A percentile compares a stretch with the other conserved stretches of the same genome.
Conservation (phyloP, 352 stramenopile genomes). For the Phytophthora vignae region DNA sequence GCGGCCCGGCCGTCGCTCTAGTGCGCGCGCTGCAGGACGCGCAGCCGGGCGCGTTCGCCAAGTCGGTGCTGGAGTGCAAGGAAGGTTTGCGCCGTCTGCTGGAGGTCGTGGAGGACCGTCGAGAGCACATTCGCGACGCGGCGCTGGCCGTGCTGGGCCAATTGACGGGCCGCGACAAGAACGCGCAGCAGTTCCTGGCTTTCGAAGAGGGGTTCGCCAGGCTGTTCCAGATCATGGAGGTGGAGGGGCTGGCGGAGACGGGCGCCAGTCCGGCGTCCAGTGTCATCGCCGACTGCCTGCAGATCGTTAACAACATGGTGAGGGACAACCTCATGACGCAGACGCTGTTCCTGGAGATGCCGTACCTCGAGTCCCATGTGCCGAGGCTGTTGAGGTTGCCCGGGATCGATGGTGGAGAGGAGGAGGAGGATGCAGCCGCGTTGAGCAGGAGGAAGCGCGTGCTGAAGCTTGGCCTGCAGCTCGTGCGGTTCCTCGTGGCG, state of each 20-base stretch:
- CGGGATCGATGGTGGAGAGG: constrained; percentile 21
- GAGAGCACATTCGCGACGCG: constrained; percentile 83
- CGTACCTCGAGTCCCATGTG: constrained; percentile 64
- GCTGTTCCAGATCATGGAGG: constrained; percentile 82
- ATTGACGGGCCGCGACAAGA: constrained; percentile 72
- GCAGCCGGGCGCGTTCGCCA: constrained; percentile 55
- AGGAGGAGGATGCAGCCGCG: constrained; percentile 27
- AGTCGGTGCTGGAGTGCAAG: constrained; percentile 61
- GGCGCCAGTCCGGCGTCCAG: constrained; percentile 39
- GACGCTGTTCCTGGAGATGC: constrained; percentile 70
- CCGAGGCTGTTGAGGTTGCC: constrained; percentile 54
- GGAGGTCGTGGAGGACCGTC: constrained; percentile 81
- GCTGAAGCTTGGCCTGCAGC: constrained; percentile 67
- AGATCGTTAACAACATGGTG: constrained; percentile 87
- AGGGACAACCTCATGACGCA: constrained; percentile 84
- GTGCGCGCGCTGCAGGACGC: constrained; percentile 68
- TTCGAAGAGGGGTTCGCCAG: constrained; percentile 84
- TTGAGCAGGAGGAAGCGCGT: constrained; percentile 58
- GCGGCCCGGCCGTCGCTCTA: constrained; percentile 69
- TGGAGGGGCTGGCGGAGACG: constrained; percentile 57
- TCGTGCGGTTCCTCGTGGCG: constrained; percentile 71
- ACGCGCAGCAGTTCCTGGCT: constrained; percentile 82
- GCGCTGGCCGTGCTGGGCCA: constrained; percentile 75
- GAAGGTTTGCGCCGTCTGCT: constrained; percentile 74
- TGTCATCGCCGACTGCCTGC: constrained; percentile 75